Percentiles rank a stretch among this genome's conserved stretches.
These are phyloP conservation scores for Rhodomyrtus psidioides DNA, from an alignment of 441 rosid species.

Conservation along the genomic window DNA sequence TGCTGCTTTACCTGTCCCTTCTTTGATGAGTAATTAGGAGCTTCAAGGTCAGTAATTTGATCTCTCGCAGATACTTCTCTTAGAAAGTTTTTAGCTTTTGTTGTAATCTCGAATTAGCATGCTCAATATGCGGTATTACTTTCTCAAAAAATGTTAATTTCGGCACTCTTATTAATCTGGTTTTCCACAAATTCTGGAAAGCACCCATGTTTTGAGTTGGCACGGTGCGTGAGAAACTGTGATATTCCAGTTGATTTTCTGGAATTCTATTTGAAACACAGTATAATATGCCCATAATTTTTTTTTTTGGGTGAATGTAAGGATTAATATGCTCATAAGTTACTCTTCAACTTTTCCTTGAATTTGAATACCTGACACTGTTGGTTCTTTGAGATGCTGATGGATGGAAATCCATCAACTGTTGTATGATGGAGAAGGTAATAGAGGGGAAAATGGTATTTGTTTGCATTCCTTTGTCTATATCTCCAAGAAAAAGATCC, in stretches of 20 bases:
- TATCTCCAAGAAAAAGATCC: neutral
- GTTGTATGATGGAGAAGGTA: neutral
- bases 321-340: neutral
- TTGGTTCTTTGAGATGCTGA: neutral
- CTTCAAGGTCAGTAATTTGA: neutral
- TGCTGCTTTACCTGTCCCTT: neutral
- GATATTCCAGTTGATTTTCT: neutral
- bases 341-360: neutral
- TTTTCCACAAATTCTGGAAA: neutral
- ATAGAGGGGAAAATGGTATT: neutral
- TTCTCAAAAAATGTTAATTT: neutral
- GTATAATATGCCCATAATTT: neutral
- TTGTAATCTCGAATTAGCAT: neutral
- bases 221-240: neutral
- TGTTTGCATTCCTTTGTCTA: neutral
- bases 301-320: too few species aligned
- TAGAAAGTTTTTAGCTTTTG: neutral
- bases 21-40: slow-evolving; percentile 13
- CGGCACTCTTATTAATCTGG: neutral
- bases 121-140: neutral
- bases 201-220: neutral
- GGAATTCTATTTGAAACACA: neutral
- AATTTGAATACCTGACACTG: neutral
- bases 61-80: neutral
- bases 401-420: neutral